These are phyloP conservation scores for Claviceps purpurea DNA, from an alignment of 2,329 filamentous ascomycete genomes.

Conservation along the genomic window DNA sequence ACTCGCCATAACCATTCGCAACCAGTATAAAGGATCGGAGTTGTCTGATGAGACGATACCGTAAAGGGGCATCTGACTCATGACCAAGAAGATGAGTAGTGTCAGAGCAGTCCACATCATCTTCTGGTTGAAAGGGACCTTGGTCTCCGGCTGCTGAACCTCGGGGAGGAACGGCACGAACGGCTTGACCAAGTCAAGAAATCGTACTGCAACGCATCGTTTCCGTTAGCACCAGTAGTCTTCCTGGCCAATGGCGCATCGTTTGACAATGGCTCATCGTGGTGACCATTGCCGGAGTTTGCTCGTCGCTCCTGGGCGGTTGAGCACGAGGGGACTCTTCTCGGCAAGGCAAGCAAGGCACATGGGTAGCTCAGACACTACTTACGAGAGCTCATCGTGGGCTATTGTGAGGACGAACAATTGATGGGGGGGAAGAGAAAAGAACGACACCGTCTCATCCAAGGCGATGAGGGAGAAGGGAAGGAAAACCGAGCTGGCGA, in stretches of 20 bases:
- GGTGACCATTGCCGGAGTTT: slow-evolving; percentile 1
- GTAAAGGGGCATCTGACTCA: slow-evolving; percentile 99
- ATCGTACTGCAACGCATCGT: slow-evolving; percentile 56
- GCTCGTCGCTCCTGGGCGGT: slow-evolving; percentile 1
- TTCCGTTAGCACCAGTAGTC: slow-evolving; percentile 15
- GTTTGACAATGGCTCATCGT: background rate
- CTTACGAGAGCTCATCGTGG: slow-evolving; percentile 45
- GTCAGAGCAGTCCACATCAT: slow-evolving; percentile 92
- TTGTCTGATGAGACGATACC: slow-evolving; percentile 98
- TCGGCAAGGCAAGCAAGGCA: background rate
- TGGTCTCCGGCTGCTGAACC: slow-evolving; percentile 96
- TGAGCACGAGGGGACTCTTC: background rate
- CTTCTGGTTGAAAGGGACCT: slow-evolving; percentile 98
- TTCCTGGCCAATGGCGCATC: slow-evolving; percentile 16
- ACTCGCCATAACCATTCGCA: slow-evolving; percentile 99
- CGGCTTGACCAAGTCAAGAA: slow-evolving; percentile 98
- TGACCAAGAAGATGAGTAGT: slow-evolving; percentile 96
- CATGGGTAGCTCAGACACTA: slow-evolving; percentile 12
- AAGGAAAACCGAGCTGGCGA: slow-evolving; percentile 22
- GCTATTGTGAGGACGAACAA: slow-evolving; percentile 17
- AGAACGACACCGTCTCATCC: slow-evolving; percentile 28
- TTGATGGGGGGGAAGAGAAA: slow-evolving; percentile 13
- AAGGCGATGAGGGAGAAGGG: slow-evolving; percentile 19
- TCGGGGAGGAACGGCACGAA: slow-evolving; percentile 99
- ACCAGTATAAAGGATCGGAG: slow-evolving; percentile 97